Percentiles rank a stretch among this genome's conserved stretches.
phyloP scores from a whole-genome alignment of 2,329 filamentous ascomycete genomes.

The Ophiocordyceps australis region DNA sequence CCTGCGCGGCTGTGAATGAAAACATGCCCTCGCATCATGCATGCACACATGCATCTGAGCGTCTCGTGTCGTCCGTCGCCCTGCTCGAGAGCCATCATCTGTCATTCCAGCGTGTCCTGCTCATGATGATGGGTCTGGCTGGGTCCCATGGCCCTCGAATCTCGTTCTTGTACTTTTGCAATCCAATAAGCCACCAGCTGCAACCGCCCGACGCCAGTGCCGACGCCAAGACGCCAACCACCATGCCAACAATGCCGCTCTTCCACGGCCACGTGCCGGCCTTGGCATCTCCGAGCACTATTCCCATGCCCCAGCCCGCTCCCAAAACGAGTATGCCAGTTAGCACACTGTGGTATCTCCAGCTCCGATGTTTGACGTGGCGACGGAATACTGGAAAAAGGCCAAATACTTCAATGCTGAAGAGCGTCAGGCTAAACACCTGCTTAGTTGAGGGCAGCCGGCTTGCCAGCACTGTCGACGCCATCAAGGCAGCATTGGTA shows the following conservation, averaged over 20 bases:
- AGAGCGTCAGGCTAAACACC: conserved; percentile 87
- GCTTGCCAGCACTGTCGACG: conserved; percentile 81
- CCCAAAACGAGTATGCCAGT: conserved; percentile 61
- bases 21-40: background rate
- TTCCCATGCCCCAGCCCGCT: conserved; percentile 61
- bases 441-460: conserved; percentile 79
- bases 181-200: conserved; percentile 92
- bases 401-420: conserved; percentile 94
- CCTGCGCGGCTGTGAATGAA: too few species aligned
- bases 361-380: conserved; percentile 66
- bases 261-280: conserved; percentile 29
- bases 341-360: conserved; percentile 61
- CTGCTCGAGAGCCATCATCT: conserved; percentile 5
- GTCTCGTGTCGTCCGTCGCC: background rate
- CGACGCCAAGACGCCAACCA: conserved; percentile 58
- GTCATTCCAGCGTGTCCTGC: conserved; percentile 34
- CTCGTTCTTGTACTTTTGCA: conserved; percentile 99
- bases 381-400: conserved; percentile 95
- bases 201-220: conserved; percentile 76
- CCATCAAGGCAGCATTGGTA: conserved; percentile 94
- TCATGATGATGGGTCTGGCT: conserved; percentile 70
- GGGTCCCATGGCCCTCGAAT: conserved; percentile 97
- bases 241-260: conserved; percentile 48
- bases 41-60: conserved; percentile 1
- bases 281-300: conserved; percentile 30